Evolutionary conservation across 352 stramenopile genomes (phyloP).

Genomic region (Phytopythium oedochilum): DNA sequence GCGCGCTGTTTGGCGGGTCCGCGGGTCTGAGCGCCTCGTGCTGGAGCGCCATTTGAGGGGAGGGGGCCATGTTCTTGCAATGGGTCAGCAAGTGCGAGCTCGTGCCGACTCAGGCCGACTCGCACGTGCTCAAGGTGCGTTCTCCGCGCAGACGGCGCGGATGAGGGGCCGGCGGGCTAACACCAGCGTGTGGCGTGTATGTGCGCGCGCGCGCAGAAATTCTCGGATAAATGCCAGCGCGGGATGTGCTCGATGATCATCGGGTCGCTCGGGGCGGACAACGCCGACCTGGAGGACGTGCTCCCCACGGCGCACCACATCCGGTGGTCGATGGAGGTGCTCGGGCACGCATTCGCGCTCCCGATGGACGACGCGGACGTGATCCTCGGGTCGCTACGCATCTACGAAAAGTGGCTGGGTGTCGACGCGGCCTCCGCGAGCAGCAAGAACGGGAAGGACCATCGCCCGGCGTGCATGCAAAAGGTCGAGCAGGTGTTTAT

Average conservation of each 20-base stretch:
- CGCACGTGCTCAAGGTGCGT: slow-evolving; percentile 75
- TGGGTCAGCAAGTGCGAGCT: slow-evolving; percentile 89
- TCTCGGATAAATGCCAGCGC: slow-evolving; percentile 84
- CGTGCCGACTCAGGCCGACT: slow-evolving; percentile 55
- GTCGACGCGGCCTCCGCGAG: slow-evolving; percentile 26
- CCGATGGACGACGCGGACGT: slow-evolving; percentile 82
- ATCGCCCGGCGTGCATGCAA: slow-evolving; percentile 66
- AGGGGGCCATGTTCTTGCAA: slow-evolving; percentile 79
- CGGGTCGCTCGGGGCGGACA: slow-evolving; percentile 51
- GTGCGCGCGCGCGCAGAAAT: slow-evolving; percentile 43
- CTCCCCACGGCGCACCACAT: slow-evolving; percentile 75
- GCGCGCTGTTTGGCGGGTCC: not conserved
- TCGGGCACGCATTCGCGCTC: slow-evolving; percentile 83
- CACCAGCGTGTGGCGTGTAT: not conserved
- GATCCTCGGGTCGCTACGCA: slow-evolving; percentile 63
- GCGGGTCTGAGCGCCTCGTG: not conserved
- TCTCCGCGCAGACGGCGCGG: not conserved
- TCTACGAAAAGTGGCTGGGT: slow-evolving; percentile 83
- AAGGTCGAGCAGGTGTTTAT: slow-evolving; percentile 85
- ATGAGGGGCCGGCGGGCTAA: not conserved
- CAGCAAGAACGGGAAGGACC: slow-evolving; percentile 35
- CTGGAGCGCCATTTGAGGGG: not conserved
- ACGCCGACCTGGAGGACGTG: slow-evolving; percentile 39
- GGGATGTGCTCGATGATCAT: slow-evolving; percentile 84
- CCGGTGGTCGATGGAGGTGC: slow-evolving; percentile 82